Evolutionary conservation across 768 basidiomycete species (phyloP).

Genomic region (Rhodotorula sphaerocarpa): DNA sequence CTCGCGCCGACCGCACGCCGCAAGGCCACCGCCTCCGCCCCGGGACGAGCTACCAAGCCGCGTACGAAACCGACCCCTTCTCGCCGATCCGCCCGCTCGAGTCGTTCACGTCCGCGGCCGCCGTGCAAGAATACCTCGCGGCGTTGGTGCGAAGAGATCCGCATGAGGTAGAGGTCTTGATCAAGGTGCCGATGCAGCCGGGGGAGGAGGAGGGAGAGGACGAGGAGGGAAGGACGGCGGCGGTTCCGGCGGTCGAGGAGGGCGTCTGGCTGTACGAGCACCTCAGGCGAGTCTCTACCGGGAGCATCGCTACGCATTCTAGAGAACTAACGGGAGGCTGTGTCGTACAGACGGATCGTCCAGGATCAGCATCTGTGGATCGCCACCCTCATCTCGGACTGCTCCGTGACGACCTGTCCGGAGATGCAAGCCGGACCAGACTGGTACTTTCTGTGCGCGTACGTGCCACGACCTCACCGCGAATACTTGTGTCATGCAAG

Average conservation of each 20-base stretch:
- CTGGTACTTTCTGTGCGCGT: constrained; percentile 93
- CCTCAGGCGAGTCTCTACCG: constrained; percentile 50
- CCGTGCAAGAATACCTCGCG: constrained; percentile 88
- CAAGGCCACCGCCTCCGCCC: not conserved
- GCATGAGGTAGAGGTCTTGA: constrained; percentile 75
- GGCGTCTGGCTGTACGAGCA: constrained; percentile 78
- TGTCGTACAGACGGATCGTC: no score
- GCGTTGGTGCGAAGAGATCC: constrained; percentile 75
- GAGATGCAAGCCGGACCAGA: constrained; percentile 89
- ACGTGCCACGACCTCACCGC: constrained; percentile 39
- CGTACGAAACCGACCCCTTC: constrained; percentile 7
- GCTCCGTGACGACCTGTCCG: constrained; percentile 57
- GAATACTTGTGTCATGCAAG: not conserved
- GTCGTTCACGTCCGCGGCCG: constrained; percentile 73
- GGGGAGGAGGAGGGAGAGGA: constrained; percentile 43
- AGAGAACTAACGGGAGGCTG: no score
- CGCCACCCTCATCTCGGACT: constrained; percentile 50
- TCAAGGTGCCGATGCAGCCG: constrained; percentile 55
- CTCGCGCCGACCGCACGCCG: not conserved
- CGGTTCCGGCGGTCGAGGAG: constrained; percentile 66
- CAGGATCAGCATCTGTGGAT: constrained; percentile 73
- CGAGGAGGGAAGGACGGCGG: no score
- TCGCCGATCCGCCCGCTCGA: constrained; percentile 35
- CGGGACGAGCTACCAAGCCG: not conserved
- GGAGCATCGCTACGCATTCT: no score